Evolutionary conservation across 2,329 filamentous ascomycete species (phyloP), one percentile per base, ranked within the genome.

Genomic region (Fusarium incarnatum): DNA sequence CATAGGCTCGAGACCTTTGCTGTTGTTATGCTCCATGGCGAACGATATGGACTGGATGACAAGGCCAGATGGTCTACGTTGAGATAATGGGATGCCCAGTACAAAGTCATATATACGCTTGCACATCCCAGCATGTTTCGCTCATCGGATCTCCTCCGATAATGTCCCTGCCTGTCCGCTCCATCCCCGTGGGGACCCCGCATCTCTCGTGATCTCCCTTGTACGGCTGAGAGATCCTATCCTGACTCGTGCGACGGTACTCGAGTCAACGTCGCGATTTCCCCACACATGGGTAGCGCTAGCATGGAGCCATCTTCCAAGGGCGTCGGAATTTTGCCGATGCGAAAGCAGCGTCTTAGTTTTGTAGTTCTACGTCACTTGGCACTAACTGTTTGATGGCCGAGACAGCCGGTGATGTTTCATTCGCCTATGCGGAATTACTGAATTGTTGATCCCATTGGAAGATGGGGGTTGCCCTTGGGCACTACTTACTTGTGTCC

Each of bases 131-230:
- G 44, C 2, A 20, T n/a, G n/a, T n/a, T n/a, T n/a, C n/a, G n/a
- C n/a, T n/a, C 47, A 22, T 58, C 47, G 55, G 55, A 49, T 25
- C 12, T 15, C 16, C 25, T 54, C 55, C 55, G 46, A 16, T 3
- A 2, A 10, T 57, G 23, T 3, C 15, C 16, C 11, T 8, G 11
- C 12, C 23, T 23, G 42, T 1, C 11, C n/a, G 6, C 9, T 15
- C 13, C 4, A 13, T 25, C 55, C 55, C 55, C 47, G 3, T 32
- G 55, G 55, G 55, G 55, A 54, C 47, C 55, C 55, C 55, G 47
- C 55, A 42, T 54, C 55, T 42, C 32, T 11, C 23, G 8, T 27
- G 44, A 12, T 27, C 44, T 46, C 25, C 16, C 23, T 18, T n/a
- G 25, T 13, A 5, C 6, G 22, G 23, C 16, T 46, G 10, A 27